Evolutionary conservation across 257 asterid species (phyloP).

Genomic region (Paulownia fortunei): DNA sequence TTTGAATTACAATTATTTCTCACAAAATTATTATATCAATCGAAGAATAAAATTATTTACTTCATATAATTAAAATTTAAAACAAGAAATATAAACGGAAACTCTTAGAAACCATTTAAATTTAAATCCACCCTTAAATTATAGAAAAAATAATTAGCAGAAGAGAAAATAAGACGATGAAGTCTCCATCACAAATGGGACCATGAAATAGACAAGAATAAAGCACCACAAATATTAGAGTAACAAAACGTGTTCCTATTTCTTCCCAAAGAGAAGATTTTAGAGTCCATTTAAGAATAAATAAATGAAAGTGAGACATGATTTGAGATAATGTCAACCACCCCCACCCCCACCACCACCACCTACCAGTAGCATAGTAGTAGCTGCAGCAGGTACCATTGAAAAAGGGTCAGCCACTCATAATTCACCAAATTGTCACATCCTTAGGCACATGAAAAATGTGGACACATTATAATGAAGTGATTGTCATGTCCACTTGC

Average conservation of each 20-base stretch:
- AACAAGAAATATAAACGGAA: neutral
- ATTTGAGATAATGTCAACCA: neutral
- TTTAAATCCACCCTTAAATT: neutral
- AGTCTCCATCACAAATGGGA: conserved; percentile 9
- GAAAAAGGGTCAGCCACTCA: neutral
- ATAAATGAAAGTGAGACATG: neutral
- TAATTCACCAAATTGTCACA: neutral
- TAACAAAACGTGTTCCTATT: conserved; percentile 8
- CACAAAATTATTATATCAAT: too few relatives aligned
- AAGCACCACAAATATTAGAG: neutral
- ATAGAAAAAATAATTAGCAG: neutral
- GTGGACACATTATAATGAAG: neutral
- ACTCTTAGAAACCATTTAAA: neutral
- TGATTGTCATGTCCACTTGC: neutral
- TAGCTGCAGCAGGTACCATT: neutral
- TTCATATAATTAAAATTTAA: neutral
- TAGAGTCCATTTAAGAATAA: neutral
- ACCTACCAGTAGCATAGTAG: too few relatives aligned
- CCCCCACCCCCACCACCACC: neutral
- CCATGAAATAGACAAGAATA: neutral
- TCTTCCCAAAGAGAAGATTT: neutral
- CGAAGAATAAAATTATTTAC: neutral
- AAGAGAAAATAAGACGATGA: neutral
- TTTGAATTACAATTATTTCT: too few relatives aligned
- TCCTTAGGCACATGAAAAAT: conserved; percentile 24